A percentile compares a stretch with the other conserved stretches of the same genome.
Evolutionary conservation across 1,139 yeast species (phyloP).

Genomic region (Suhomyces terraborum): DNA sequence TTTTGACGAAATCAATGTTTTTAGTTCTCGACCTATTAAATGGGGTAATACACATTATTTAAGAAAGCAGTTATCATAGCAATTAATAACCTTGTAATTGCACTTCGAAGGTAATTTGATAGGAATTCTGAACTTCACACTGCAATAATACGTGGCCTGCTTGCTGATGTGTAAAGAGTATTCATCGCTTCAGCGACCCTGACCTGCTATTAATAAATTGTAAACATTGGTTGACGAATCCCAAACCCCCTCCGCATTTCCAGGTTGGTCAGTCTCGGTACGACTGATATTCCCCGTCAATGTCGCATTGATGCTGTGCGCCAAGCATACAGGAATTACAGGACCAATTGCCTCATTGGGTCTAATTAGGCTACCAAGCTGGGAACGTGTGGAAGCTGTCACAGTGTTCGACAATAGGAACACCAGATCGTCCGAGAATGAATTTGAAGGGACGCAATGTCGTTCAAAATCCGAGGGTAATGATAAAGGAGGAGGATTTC

Average conservation of each 20-base stretch:
- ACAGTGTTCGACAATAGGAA: not conserved
- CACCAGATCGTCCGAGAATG: not conserved
- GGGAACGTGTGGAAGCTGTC: not conserved
- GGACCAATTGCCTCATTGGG: not conserved
- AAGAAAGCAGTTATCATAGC: not conserved
- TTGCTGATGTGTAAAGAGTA: too few relatives aligned
- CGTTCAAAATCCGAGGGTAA: not conserved
- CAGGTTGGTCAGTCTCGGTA: too few relatives aligned
- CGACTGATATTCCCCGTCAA: not conserved
- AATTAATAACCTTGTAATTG: too few relatives aligned
- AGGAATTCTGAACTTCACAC: too few relatives aligned
- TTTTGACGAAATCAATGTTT: slow-evolving; percentile 4
- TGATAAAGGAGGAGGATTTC: not conserved
- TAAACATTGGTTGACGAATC: not conserved
- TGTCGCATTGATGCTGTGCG: too few relatives aligned
- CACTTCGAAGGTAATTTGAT: too few relatives aligned
- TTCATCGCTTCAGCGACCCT: not conserved
- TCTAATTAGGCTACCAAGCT: not conserved
- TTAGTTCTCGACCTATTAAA: slow-evolving; percentile 3
- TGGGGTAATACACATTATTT: slow-evolving; percentile 2
- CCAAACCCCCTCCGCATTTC: too few relatives aligned
- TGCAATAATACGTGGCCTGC: too few relatives aligned
- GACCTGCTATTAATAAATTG: not conserved
- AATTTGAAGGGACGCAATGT: not conserved
- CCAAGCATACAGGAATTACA: too few relatives aligned